Evolutionary conservation across 2,329 filamentous ascomycete genomes (phyloP), one percentile per base, ranked within the genome.

Genomic region (Fusarium nygamai): DNA sequence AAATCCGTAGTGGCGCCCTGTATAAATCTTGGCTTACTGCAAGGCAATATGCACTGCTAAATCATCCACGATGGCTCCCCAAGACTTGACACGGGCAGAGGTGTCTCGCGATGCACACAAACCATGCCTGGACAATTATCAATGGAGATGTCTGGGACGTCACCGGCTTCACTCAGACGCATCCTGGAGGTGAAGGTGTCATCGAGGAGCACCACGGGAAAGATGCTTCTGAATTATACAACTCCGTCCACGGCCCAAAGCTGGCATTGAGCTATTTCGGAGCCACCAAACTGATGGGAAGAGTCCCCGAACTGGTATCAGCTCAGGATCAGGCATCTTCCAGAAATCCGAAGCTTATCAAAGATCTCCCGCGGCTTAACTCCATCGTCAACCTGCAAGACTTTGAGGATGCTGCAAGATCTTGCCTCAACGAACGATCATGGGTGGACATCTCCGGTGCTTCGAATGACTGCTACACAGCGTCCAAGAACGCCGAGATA

Each of bases 301-400:
- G 20, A 31, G 9, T 17, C 27, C 46, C 27, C 6, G 27, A 12
- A 12, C 11, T 48, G 27, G 6, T 4, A 11, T 10, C 20, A 31
- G 20, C 27, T 17, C 20, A 8, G 6, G 0, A 16, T 8, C 8
- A 17, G 46, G 5, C 19, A 10, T 16, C 27, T n/a, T 48, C 17
- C 7, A 10, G 12, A n/a, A 48, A n/a, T 3, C 20, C 27, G 5
- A 48, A 48, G 10, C 10, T 31, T 1, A 4, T 48, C 3, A 48
- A 31, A 17, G 3, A 10, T 31, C 27, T 11, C 0, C 27, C 46
- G 3, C 10, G 7, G 0, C 46, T 48, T 8, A 9, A 48, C 0
- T 48, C 13, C 9, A n/a, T 31, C 27, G 31, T 48, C 10, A 48
- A 12, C 20, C 14, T 48, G 4, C 14, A 48, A 31, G 20, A 31